These are phyloP conservation scores for Bocquillonia castaneifolia DNA, from an alignment of 441 rosid genomes.

Conservation along the genomic window DNA sequence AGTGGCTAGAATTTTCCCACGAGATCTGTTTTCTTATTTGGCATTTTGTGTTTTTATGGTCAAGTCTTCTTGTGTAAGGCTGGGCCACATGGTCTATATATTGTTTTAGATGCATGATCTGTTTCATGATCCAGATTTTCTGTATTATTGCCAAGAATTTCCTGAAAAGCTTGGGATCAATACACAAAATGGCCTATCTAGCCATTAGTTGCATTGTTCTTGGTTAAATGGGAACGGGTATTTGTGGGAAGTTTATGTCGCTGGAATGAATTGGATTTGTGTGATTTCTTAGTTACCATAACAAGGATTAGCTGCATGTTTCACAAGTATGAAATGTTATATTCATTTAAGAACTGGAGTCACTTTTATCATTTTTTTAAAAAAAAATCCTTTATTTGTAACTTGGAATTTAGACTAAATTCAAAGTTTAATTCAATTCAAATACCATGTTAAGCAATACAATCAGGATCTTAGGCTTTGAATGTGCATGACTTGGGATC, in stretches of 20 bases:
- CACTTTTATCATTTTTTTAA: too few relatives aligned
- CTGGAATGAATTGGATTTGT: neutral
- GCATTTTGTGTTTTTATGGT: neutral
- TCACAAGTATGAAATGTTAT: neutral
- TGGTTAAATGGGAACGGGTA: neutral
- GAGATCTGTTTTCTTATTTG: neutral
- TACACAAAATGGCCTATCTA: neutral
- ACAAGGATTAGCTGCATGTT: neutral
- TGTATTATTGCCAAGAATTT: neutral
- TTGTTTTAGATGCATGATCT: neutral
- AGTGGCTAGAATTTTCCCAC: neutral
- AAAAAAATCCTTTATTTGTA: neutral
- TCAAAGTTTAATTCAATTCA: neutral
- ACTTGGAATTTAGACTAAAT: neutral
- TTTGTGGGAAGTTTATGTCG: neutral
- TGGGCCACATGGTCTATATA: neutral
- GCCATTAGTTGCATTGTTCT: neutral
- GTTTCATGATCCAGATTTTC: neutral
- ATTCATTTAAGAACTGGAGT: neutral
- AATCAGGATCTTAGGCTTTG: neutral
- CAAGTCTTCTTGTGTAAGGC: neutral
- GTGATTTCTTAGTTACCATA: neutral
- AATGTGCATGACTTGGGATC: neutral
- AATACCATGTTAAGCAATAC: neutral
- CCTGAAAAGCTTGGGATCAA: neutral